Evolutionary conservation across 2,329 filamentous ascomycete species (phyloP).

Genomic region (Ascochyta viciae-villosae): DNA sequence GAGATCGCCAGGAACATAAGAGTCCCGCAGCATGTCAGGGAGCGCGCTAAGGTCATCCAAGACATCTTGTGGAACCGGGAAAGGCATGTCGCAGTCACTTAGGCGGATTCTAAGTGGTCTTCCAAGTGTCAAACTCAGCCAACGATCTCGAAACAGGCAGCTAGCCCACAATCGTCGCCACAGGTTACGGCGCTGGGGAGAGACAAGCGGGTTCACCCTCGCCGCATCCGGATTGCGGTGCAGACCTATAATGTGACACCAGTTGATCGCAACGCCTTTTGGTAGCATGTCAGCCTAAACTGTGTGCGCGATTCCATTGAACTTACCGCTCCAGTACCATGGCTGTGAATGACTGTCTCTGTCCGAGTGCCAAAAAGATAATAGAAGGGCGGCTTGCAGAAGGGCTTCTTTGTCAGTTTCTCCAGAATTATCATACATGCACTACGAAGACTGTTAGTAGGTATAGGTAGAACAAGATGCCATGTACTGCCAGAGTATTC

Average conservation of each 20-base stretch:
- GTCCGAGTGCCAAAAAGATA: conserved; percentile 16
- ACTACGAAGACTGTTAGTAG: neutral
- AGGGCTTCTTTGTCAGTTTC: conserved; percentile 12
- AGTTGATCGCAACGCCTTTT: conserved; percentile 7
- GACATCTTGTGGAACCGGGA: conserved; percentile 1
- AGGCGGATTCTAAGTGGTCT: conserved; percentile 8
- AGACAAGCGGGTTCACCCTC: conserved; percentile 1
- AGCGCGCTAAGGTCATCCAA: neutral
- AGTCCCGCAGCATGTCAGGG: neutral
- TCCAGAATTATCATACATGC: conserved; percentile 13
- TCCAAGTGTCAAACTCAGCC: conserved; percentile 12
- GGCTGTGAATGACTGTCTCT: conserved; percentile 15
- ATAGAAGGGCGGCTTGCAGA: conserved; percentile 7
- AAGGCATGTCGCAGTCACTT: conserved; percentile 12
- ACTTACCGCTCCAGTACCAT: conserved; percentile 17
- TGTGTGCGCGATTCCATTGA: neutral
- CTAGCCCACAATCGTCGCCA: conserved; percentile 12
- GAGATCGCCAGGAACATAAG: neutral
- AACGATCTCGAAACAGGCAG: conserved; percentile 13
- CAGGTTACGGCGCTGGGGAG: conserved; percentile 1
- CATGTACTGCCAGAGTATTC: neutral
- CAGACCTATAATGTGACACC: conserved; percentile 13
- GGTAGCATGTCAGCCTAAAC: neutral
- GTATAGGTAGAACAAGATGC: too few species aligned
- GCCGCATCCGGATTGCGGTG: conserved; percentile 11